Conservation (phyloP, 2,329 filamentous ascomycete species). For the Diaporthe caulivora region DNA sequence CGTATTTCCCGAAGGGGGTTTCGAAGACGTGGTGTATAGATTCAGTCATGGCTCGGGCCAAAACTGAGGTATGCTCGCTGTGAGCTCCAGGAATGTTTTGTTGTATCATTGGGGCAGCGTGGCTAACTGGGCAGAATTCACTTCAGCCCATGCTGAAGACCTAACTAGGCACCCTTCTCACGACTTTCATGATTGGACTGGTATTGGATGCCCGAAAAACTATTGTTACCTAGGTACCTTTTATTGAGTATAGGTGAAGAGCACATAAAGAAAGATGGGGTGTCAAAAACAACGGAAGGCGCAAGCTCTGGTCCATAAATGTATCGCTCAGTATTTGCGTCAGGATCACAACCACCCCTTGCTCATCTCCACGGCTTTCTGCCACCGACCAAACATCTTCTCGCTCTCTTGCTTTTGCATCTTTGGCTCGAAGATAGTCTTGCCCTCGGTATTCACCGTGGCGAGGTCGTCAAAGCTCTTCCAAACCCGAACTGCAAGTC, state of each 20-base stretch:
- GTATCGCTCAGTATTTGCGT: neutral
- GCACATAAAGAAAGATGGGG: too few relatives aligned
- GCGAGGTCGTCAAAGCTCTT: constrained; percentile 79
- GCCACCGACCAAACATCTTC: constrained; percentile 65
- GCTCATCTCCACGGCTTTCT: constrained; percentile 71
- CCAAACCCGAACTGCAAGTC: constrained; percentile 85
- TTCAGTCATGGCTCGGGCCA: neutral
- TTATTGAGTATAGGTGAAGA: neutral
- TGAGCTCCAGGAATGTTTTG: neutral
- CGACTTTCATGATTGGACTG: neutral
- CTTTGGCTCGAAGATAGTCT: constrained; percentile 77
- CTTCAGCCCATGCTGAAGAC: too few relatives aligned
- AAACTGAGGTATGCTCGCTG: neutral
- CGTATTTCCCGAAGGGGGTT: neutral
- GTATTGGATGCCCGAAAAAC: neutral
- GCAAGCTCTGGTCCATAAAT: neutral
- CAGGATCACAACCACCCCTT: constrained; percentile 59
- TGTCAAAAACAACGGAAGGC: too few relatives aligned
- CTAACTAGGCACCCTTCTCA: too few relatives aligned
- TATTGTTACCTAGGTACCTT: neutral
- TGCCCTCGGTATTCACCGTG: constrained; percentile 77
- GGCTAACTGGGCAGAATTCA: neutral
- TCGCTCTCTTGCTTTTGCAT: constrained; percentile 60
- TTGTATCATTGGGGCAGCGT: too few relatives aligned
- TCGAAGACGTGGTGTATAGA: constrained; percentile 12